phyloP scores from a whole-genome alignment of 495 filamentous ascomycete genomes.

The Aspergillus asperescens region DNA sequence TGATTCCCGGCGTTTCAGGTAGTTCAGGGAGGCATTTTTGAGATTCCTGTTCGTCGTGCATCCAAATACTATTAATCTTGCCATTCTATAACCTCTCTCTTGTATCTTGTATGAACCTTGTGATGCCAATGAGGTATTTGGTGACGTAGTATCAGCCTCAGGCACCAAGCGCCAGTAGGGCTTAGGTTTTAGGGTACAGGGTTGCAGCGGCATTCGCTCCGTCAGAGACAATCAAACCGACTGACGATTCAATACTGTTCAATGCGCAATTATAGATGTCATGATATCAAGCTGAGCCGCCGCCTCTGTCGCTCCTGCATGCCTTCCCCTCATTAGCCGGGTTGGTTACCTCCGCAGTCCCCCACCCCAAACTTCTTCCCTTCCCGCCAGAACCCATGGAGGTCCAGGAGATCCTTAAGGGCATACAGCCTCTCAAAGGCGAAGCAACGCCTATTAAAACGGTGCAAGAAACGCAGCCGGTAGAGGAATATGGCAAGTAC shows the following conservation, averaged over 20 bases:
- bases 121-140: background rate
- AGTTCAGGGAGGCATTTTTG: slow-evolving; percentile 9
- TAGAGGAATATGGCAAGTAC: slow-evolving; percentile 37
- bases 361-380: background rate
- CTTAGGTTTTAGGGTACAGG: slow-evolving; percentile 34
- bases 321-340: background rate
- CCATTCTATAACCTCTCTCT: no score
- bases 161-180: background rate
- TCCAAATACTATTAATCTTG: no score
- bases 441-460: slow-evolving; percentile 34
- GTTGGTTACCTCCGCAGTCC: background rate
- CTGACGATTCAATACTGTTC: background rate
- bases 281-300: background rate
- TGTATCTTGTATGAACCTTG: no score
- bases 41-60: background rate
- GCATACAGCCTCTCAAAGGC: slow-evolving; percentile 28
- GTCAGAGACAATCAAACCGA: background rate
- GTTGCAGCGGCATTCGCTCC: slow-evolving; percentile 10
- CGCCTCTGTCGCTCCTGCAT: background rate
- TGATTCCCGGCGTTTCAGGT: slow-evolving; percentile 3
- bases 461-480: slow-evolving; percentile 38
- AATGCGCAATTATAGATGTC: background rate
- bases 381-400: slow-evolving; percentile 24
- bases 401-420: slow-evolving; percentile 18
- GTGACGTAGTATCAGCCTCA: slow-evolving; percentile 8